Base-by-base conservation (phyloP, 805 yeast genomes). In the Yarrowia sp. region DNA sequence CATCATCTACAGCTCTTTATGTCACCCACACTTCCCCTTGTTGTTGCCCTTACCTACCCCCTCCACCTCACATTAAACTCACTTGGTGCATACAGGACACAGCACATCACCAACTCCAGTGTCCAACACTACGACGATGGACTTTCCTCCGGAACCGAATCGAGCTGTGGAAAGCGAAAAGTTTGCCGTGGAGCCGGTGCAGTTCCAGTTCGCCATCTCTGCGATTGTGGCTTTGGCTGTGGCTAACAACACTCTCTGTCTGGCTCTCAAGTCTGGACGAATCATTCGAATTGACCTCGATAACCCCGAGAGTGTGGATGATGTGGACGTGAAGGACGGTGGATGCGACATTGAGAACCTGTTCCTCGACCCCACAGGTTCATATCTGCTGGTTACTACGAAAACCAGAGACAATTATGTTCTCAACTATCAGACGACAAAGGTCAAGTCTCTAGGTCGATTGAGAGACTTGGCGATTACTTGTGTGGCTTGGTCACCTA, bases 251-350 rank as follows among this genome's bases (percentile, higher is more conserved):
- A 77, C 84, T 7, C 82, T 90, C 48, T 82, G 84, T 69, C 78
- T 89, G 58, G 85, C 88, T 0, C 79, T 87, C 69, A 79, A 79
- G 61, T 77, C 82, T 9, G 88, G 89, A 0, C 74, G 81, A 15
- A 77, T 90, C n/a, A 85, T 85, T 71, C 77, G 89, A n/a, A 89
- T 90, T 41, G 87, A 89, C 72, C 78, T 90, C 71, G 87, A 86
- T 64, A 82, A 82, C 63, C 95, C 95, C 0, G 86, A 88, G 43
- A 81, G 80, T 8, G 87, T 90, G 5, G 82, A 81, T 50, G 77
- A 80, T 48, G 72, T 79, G 19, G 78, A 76, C 68, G 52, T 77
- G 22, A 71, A 73, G 41, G 76, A 75, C 8, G 72, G 73, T 0
- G 79, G 75, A 35, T 68, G 64, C 43, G 59, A 52, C 32, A 58